Evolutionary conservation across 108 stramenopile genomes (phyloP), one percentile per base, ranked within the genome.

Genomic region (Asterionellopsis glacialis): DNA sequence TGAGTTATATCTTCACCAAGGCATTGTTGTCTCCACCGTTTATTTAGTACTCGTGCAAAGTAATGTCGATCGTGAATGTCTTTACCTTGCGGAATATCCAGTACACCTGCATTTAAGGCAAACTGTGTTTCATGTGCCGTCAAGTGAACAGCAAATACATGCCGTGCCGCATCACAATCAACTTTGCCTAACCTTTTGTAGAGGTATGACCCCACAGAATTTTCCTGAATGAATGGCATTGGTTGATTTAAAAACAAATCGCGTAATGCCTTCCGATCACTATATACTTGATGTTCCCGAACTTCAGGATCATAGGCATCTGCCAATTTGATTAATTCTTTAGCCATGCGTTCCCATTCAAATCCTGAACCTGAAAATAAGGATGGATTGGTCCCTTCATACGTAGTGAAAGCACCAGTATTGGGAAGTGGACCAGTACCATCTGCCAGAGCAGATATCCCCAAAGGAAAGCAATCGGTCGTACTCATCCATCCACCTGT

Each of bases 401-500:
- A 26, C 6, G 39, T 5, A 3, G 56, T 57, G 12, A 57, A 42
- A 2, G 2, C 5, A 39, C 56, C 56, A 42, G 45, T 42, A 39
- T 57, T 57, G 16, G 56, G 56, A 45, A 57, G 39, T 16, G 1
- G 12, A 18, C 50, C 50, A 51, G 4, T 4, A 16, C 56, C 56
- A 19, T 19, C 33, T 6, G 5, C 16, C 2, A 3, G 5, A 24
- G 52, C 9, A 24, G 52, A 21, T 3, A 25, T 21, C 1, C 52
- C 22, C 7, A 69, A 44, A 13, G 68, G 68, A 25, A 62, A 55
- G 24, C 15, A 44, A 44, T 69, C 61, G 18, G 39, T 63, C 16
- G 62, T 61, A 11, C 33, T 39, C 65, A 61, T 50, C 60, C 61
- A 69, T n/a, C 68, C 68, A 21, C 67, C 67, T 7, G 33, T 33